Conservation (phyloP, 129 eudicot genomes). For the Tagetes patula region DNA sequence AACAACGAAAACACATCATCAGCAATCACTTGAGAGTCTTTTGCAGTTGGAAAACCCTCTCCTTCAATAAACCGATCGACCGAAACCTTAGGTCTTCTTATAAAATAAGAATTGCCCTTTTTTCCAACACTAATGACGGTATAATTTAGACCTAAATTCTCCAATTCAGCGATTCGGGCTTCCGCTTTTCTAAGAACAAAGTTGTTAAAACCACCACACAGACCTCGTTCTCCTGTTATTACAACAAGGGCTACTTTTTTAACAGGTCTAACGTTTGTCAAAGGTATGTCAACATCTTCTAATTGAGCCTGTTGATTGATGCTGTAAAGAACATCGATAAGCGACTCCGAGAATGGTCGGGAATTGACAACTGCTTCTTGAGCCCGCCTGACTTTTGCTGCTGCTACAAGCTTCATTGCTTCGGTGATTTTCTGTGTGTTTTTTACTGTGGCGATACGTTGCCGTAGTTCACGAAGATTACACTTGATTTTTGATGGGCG, state of each 20-base stretch:
- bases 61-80: constrained; percentile 68
- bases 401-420: constrained; percentile 89
- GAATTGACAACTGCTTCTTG: constrained; percentile 71
- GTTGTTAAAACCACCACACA: no score
- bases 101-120: constrained; percentile 71
- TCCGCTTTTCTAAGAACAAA: constrained; percentile 52
- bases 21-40: constrained; percentile 86
- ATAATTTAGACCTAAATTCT: constrained; percentile 52
- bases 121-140: constrained; percentile 70
- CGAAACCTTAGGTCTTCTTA: constrained; percentile 28
- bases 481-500: constrained; percentile 31
- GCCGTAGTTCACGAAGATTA: constrained; percentile 57
- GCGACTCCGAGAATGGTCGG: constrained; percentile 75
- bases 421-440: constrained; percentile 82
- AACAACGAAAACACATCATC: no score
- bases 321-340: constrained; percentile 60
- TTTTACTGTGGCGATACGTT: constrained; percentile 59
- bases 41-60: constrained; percentile 58
- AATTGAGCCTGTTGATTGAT: constrained; percentile 63
- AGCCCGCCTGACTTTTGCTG: constrained; percentile 76
- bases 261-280: constrained; percentile 61
- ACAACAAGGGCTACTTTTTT: constrained; percentile 72
- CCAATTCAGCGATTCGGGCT: constrained; percentile 56
- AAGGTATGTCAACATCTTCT: constrained; percentile 67
- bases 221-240: constrained; percentile 69